Conservation (phyloP, 768 basidiomycete genomes). For the Suillus bovinus region DNA sequence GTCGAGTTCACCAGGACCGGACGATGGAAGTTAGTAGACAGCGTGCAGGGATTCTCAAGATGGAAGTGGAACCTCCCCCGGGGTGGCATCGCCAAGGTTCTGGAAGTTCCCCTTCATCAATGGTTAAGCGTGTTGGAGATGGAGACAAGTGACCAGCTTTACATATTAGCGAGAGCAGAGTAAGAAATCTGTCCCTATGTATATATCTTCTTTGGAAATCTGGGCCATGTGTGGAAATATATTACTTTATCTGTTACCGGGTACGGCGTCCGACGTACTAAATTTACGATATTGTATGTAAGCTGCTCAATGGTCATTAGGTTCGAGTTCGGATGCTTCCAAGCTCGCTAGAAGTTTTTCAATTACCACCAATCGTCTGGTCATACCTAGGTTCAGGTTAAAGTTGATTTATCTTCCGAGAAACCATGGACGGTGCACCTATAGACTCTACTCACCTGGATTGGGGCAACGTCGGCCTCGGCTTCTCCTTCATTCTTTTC, state of each 20-base stretch:
- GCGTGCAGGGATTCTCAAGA: constrained; percentile 46
- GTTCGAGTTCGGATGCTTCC: neutral
- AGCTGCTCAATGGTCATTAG: neutral
- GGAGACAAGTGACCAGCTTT: constrained; percentile 42
- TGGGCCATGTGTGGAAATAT: no score
- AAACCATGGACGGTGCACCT: constrained; percentile 33
- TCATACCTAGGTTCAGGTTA: neutral
- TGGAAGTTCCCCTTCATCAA: constrained; percentile 25
- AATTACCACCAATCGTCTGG: neutral
- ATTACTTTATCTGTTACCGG: no score
- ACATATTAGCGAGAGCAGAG: constrained; percentile 45
- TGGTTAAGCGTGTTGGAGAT: constrained; percentile 36
- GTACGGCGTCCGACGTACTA: no score
- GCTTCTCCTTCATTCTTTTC: constrained; percentile 73
- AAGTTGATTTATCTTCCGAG: neutral
- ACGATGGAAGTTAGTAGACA: constrained; percentile 45
- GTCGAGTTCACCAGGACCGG: constrained; percentile 20
- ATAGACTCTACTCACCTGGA: constrained; percentile 38
- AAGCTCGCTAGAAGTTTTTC: neutral
- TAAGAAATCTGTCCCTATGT: neutral
- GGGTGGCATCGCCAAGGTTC: constrained; percentile 16
- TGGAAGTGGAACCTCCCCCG: constrained; percentile 35
- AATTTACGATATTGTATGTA: neutral
- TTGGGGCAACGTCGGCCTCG: constrained; percentile 78
- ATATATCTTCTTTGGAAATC: neutral